Evolutionary conservation across 1,139 yeast genomes (phyloP).

Genomic region (Pichia inconspicua): DNA sequence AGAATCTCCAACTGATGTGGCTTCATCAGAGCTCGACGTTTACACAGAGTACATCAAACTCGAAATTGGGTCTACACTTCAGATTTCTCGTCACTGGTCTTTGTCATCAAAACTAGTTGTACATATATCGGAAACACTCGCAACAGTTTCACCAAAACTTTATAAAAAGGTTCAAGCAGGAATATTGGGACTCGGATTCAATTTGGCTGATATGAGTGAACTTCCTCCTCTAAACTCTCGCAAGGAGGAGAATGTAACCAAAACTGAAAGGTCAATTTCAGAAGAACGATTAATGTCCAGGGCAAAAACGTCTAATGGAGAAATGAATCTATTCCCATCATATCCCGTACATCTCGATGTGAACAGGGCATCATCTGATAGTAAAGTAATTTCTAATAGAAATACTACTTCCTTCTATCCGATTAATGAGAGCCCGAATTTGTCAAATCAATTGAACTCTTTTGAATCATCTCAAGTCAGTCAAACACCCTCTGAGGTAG

Average conservation of each 20-base stretch:
- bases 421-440: not conserved
- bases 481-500: not conserved
- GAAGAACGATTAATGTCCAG: not conserved
- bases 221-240: not conserved
- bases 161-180: conserved; percentile 23
- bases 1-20: conserved; percentile 14
- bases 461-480: not conserved
- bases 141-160: conserved; percentile 26
- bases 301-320: not conserved
- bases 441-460: not conserved
- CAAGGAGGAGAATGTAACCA: not conserved
- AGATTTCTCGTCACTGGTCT: conserved; percentile 42
- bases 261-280: not conserved
- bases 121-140: conserved; percentile 36
- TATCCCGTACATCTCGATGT: not conserved
- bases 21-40: conserved; percentile 33
- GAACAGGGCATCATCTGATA: not conserved
- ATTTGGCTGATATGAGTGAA: not conserved
- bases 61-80: conserved; percentile 39
- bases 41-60: conserved; percentile 42
- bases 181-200: conserved; percentile 19
- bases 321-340: not conserved
- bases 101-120: conserved; percentile 39
- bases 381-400: not conserved
- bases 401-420: not conserved